phyloP scores from a whole-genome alignment of 257 asterid genomes.

The Eustoma russellianum region DNA sequence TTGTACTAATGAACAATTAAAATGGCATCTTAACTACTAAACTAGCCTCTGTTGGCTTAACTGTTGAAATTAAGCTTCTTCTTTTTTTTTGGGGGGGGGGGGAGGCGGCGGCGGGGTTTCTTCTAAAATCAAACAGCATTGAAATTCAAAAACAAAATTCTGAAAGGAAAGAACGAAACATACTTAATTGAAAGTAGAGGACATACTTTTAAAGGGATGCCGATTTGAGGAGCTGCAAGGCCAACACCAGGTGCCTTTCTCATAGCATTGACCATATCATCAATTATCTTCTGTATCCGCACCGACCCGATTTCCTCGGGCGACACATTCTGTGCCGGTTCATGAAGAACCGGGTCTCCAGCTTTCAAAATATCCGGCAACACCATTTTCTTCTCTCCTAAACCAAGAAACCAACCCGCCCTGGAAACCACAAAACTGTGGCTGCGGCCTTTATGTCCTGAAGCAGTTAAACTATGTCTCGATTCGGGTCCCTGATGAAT shows the following conservation, averaged over 20 bases:
- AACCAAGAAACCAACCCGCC: constrained; percentile 80
- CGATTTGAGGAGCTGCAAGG: constrained; percentile 97
- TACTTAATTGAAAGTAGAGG: not conserved
- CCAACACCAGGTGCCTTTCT: constrained; percentile 92
- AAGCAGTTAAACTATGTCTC: not conserved
- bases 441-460: constrained; percentile 20
- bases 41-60: not conserved
- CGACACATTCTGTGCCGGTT: constrained; percentile 53
- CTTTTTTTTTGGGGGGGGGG: too few relatives aligned
- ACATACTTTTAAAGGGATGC: constrained; percentile 72
- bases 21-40: not conserved
- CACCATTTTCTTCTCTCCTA: constrained; percentile 39
- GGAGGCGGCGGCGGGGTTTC: too few relatives aligned
- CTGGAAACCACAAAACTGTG: constrained; percentile 23
- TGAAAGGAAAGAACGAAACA: not conserved
- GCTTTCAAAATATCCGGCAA: constrained; percentile 80
- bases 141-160: not conserved
- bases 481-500: constrained; percentile 19
- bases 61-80: too few relatives aligned
- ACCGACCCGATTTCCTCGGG: constrained; percentile 71
- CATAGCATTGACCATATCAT: constrained; percentile 80
- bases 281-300: constrained; percentile 69
- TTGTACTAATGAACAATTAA: not conserved
- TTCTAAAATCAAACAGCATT: too few relatives aligned
- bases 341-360: constrained; percentile 97